Evolutionary conservation across 108 stramenopile genomes (phyloP), one percentile per base, ranked within the genome.

Genomic region (Schizochytrium sp.): DNA sequence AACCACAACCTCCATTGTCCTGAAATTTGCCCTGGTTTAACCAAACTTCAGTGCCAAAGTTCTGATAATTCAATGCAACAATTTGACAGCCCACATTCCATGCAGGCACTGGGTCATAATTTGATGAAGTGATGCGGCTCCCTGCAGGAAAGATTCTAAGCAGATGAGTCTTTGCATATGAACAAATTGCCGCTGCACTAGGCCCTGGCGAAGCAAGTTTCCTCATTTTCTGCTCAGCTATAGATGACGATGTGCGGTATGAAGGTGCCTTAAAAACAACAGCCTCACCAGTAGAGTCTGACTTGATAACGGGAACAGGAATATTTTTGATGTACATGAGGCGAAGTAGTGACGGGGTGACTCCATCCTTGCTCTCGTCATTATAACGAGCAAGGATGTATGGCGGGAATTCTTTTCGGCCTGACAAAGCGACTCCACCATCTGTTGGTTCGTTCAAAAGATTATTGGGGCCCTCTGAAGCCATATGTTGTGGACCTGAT

Each of bases 1-100:
- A 99, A 2, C 99, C 99, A 72, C 96, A 95, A 10, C 89, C 89
- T 4, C 96, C 97, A 88, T 94, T 94, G 56, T 93, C 56, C n/a
- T 46, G 50, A 61, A 93, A 93, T 46, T 69, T 59, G 41, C 92
- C 94, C 49, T 89, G 61, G 88, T 94, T 93, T 38, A 92, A 50
- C 49, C 90, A 91, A 72, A 93, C 91, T 10, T 92, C 76, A 4
- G 58, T 41, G 17, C 89, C 91, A 47, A 55, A 46, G 13, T 90
- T 91, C 89, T 94, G 93, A 61, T 91, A 94, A 92, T 93, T 93
- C 40, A 94, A 87, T 28, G 94, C 94, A 56, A 94, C 94, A 15
- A 93, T 87, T 91, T 94, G 92, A 72, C 50, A 91, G 15, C 94
- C 94, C 1, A 61, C 92, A n/a, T 59, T 57, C 94, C 93, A 93